Base-by-base conservation (phyloP, 2,329 filamentous ascomycete species). In the Pyricularia pennisetigena region DNA sequence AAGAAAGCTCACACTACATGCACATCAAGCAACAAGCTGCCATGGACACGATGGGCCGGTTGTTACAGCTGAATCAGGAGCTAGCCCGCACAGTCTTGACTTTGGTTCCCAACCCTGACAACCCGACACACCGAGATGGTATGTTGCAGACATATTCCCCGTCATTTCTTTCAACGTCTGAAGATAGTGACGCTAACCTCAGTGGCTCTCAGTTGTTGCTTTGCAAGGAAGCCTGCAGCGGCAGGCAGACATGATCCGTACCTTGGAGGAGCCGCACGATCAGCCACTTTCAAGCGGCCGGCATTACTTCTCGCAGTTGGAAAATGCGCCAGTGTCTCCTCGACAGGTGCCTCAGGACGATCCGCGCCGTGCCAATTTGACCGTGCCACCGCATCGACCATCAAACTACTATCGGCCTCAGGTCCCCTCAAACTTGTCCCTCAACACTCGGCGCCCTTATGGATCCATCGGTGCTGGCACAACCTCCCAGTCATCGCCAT, bases 311-410 rank as follows among this genome's bases (percentile, higher is more conserved):
- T 80, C 85, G 62, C 85, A 83, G 72, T 79, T 91, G 28, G 91
- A 94, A 71, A 89, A 91, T 70, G 86, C 90, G 1, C 93, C 94
- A 12, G 85, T 97, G 57, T 98, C 94, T 59, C 94, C 94, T 24
- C 88, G 93, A 71, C 94, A 97, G 78, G 81, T 94, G 71, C 88
- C 93, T 10, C 91, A 94, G 74, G 94, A 97, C 74, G 94, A 97
- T 69, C 86, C 88, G 68, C 89, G 93, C 70, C 86, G 91, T 65
- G 85, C 85, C 28, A 93, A 90, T 66, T 82, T 94, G 66, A 83
- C 86, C 68, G 85, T 88, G 66, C 83, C 86, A 67, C 82, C 85
- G 70, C 79, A 84, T 62, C 85, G 88, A 70, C 81, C 83, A 65
- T 70, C 74, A 41, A 88, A 87, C 74, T 87, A 90, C 73, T 91